Percentiles rank a stretch among this genome's conserved stretches.
Conservation (phyloP, 1,139 yeast species). For the Sugiyamaella neomexicana region DNA sequence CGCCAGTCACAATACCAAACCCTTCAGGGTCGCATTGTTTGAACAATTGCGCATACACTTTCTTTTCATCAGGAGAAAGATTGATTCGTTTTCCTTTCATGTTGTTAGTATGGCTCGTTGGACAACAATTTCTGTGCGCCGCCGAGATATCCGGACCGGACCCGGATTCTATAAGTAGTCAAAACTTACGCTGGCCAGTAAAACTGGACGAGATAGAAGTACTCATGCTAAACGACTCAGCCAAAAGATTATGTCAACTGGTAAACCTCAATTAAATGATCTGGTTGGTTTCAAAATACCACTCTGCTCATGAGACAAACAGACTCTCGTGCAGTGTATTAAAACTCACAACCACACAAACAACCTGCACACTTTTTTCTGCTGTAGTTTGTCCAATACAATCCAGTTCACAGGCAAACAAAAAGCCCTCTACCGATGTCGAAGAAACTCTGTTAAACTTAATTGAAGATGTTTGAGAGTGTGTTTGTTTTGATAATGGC, state of each 20-base stretch:
- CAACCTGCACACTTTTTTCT: background rate
- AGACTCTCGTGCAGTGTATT: background rate
- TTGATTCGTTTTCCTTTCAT: conserved; percentile 21
- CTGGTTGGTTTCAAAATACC: too few relatives aligned
- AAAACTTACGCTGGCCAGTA: conserved; percentile 16
- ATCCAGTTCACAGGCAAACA: background rate
- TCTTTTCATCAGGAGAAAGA: conserved; percentile 78
- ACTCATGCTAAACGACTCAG: background rate
- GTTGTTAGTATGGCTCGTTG: background rate
- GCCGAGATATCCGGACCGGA: conserved; percentile 2
- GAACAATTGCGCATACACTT: conserved; percentile 71
- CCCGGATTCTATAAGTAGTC: background rate
- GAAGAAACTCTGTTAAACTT: background rate
- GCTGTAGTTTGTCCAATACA: background rate
- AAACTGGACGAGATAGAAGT: conserved; percentile 11
- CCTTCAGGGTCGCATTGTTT: conserved; percentile 75
- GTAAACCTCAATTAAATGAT: too few relatives aligned
- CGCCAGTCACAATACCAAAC: conserved; percentile 86
- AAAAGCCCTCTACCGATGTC: background rate
- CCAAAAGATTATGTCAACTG: background rate
- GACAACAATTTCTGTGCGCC: background rate
- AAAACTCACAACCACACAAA: background rate
- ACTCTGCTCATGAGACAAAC: background rate
- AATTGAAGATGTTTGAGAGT: background rate
- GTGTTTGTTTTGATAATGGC: background rate